Percentiles rank a stretch among this genome's conserved stretches.
Conservation (phyloP, 768 basidiomycete species). For the Mycena galericulata region DNA sequence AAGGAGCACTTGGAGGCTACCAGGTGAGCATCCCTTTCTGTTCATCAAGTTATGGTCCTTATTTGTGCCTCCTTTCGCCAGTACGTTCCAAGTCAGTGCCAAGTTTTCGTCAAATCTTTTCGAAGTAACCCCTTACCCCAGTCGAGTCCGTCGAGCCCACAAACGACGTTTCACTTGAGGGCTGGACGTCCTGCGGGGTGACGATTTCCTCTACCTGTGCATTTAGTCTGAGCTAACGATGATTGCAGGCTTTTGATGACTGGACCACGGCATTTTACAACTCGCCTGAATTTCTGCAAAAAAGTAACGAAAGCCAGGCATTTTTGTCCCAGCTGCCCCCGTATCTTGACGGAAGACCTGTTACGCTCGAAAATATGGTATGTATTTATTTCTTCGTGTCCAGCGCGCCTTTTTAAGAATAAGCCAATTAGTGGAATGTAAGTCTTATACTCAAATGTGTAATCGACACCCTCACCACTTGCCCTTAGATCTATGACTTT, state of each 20-base stretch:
- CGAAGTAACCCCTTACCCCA: too few relatives aligned
- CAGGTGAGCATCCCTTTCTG: conserved; percentile 49
- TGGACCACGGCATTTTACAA: conserved; percentile 66
- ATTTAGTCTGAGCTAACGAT: background rate
- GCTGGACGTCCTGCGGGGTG: conserved; percentile 72
- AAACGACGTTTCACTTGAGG: conserved; percentile 74
- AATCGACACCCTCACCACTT: background rate
- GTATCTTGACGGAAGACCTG: conserved; percentile 66
- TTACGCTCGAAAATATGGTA: conserved; percentile 71
- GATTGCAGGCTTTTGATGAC: conserved; percentile 57
- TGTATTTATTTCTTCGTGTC: conserved; percentile 31
- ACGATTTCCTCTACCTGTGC: conserved; percentile 30
- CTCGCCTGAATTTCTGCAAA: conserved; percentile 62
- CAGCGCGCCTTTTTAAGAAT: background rate
- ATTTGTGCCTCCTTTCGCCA: conserved; percentile 28
- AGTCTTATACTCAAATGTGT: background rate
- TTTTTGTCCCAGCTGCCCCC: conserved; percentile 64
- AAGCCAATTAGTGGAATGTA: background rate
- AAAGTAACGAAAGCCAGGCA: conserved; percentile 53
- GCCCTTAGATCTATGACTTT: conserved; percentile 72
- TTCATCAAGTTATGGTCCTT: background rate
- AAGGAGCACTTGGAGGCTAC: conserved; percentile 74
- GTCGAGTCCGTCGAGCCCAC: conserved; percentile 75
- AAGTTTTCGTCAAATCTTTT: too few relatives aligned
- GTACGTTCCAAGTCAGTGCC: conserved; percentile 54